Conservation (phyloP, 805 yeast species). For the Candida railenensis region DNA sequence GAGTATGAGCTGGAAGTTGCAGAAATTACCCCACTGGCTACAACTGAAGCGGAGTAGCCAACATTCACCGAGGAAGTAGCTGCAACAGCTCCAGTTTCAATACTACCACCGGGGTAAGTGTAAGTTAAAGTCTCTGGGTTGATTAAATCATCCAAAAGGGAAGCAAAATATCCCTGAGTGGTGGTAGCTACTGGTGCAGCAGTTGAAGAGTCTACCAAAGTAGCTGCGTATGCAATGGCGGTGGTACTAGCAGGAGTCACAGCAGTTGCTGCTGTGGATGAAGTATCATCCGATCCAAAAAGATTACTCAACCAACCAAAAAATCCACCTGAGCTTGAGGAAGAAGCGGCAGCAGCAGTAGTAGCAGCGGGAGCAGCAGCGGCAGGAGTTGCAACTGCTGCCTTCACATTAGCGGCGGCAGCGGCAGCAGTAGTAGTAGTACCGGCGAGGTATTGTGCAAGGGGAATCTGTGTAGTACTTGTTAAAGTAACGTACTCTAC, state of each 20-base stretch:
- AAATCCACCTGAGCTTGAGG: conserved; percentile 15
- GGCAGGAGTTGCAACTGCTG: conserved; percentile 19
- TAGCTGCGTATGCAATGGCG: conserved; percentile 21
- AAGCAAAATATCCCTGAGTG: conserved; percentile 6
- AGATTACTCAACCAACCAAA: conserved; percentile 4
- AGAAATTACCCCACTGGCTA: conserved; percentile 8
- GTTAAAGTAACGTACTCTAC: conserved; percentile 1
- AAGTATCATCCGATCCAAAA: conserved; percentile 8
- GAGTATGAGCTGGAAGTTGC: conserved; percentile 22
- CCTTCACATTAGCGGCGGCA: conserved; percentile 7
- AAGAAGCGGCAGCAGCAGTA: conserved; percentile 25
- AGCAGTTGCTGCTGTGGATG: conserved; percentile 19
- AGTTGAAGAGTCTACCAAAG: conserved; percentile 24
- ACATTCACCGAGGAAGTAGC: conserved; percentile 7
- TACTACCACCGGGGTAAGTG: background rate
- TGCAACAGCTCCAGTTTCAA: conserved; percentile 16
- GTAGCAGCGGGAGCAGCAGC: conserved; percentile 29
- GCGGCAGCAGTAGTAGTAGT: conserved; percentile 7
- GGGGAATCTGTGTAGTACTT: conserved; percentile 1
- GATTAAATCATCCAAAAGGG: conserved; percentile 6
- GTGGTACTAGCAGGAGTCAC: conserved; percentile 19
- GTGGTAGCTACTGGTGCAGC: conserved; percentile 14
- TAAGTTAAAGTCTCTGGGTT: conserved; percentile 3
- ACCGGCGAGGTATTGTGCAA: conserved; percentile 5
- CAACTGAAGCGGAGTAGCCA: conserved; percentile 3